Evolutionary conservation across 192 early-diverging fungal species (phyloP).

Genomic region (Umbelopsis sp.): DNA sequence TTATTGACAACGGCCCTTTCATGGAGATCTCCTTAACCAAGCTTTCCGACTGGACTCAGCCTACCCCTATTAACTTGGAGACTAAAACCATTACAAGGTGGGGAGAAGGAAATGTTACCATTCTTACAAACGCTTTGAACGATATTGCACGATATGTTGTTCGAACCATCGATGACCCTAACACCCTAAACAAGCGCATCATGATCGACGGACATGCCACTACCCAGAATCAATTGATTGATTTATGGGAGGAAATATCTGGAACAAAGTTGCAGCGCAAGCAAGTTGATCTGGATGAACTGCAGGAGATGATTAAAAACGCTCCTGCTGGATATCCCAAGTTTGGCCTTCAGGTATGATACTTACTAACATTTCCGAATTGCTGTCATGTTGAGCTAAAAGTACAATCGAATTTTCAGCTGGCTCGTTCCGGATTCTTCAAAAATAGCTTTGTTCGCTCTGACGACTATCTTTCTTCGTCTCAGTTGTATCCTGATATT

Average conservation of each 20-base stretch:
- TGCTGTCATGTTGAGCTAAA: too few species aligned
- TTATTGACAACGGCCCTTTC: slow-evolving; percentile 13
- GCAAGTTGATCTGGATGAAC: not conserved
- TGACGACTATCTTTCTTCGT: slow-evolving; percentile 19
- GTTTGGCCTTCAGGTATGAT: not conserved
- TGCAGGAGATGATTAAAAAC: slow-evolving; percentile 2
- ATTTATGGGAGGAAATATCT: slow-evolving; percentile 4
- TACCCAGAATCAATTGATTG: slow-evolving; percentile 10
- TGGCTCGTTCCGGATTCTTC: slow-evolving; percentile 11
- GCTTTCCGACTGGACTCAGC: not conserved
- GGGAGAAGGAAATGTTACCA: not conserved
- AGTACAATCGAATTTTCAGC: not conserved
- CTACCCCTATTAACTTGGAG: not conserved
- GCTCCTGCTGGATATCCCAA: not conserved
- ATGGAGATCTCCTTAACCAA: not conserved
- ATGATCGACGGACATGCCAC: slow-evolving; percentile 15
- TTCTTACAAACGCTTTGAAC: not conserved
- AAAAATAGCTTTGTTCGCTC: not conserved
- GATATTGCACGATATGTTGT: slow-evolving; percentile 7
- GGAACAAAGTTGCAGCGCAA: not conserved
- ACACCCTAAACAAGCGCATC: slow-evolving; percentile 14
- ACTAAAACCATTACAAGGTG: not conserved
- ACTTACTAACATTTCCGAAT: too few species aligned
- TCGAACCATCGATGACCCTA: not conserved
- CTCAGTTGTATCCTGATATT: slow-evolving; percentile 18